Evolutionary conservation across 129 eudicot genomes (phyloP), one percentile per base, ranked within the genome.

Genomic region (Pseudognaphalium luteoalbum): DNA sequence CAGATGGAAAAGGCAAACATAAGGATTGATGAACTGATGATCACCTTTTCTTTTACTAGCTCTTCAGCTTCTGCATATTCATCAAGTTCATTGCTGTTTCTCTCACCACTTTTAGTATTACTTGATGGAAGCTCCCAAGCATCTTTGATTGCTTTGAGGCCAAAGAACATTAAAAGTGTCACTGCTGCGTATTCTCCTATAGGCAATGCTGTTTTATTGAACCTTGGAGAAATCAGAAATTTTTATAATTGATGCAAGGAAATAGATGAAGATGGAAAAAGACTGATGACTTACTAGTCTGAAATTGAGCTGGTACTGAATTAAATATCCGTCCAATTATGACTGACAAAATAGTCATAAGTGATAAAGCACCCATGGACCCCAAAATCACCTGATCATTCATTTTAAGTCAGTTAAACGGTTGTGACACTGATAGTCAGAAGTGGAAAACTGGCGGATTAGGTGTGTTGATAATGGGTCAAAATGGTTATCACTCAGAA

Each of bases 141-240:
- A 89, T 91, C 97, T 70, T 91, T 94, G 51, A 94, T 94, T 14
- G 99, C 82, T 82, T 94, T 94, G 25, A 94, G 91, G 47, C 99
- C 99, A 58, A 94, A 94, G 84, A 94, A 94, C 90, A 89, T 75
- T 79, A 94, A 71, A 73, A 94, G 97, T 56, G 94, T 81, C 37
- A 94, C 92, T 3, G 97, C 99, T 51, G 97, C 97, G 52, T 94
- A 94, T 81, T 94, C 99, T 86, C 99, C 99, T 44, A 94, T 85
- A 17, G 99, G 99, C 80, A 94, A 81, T 42, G 99, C 97, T 91
- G 97, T 78, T 76, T 21, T 42, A 25, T 73, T n/a, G 35, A 66
- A 67, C 68, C 22, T 72, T 51, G 7, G 20, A 72, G 20, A 54
- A 34, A 68, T 47, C 60, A 72, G 78, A 25, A 25, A 25, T 0